Evolutionary conservation across 106 monocot species (phyloP).

Genomic region (Apostasia shenzhenica): DNA sequence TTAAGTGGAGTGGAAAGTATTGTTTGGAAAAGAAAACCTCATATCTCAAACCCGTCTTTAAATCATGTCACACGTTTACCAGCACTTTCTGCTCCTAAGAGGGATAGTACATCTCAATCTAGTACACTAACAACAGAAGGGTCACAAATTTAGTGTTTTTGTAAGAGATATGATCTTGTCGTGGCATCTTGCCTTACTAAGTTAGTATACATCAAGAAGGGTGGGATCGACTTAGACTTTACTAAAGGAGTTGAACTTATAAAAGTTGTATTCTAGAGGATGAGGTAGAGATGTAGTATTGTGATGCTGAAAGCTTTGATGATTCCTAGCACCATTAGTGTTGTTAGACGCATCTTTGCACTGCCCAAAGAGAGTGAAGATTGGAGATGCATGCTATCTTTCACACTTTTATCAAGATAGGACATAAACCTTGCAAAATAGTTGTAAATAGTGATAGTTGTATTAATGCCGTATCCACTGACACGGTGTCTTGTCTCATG

Average conservation of each 20-base stretch:
- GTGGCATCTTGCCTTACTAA: background rate
- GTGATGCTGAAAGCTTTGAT: background rate
- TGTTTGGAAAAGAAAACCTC: background rate
- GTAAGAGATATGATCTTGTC: background rate
- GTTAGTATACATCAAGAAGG: background rate
- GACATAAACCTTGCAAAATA: background rate
- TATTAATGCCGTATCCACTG: background rate
- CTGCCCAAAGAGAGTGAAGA: background rate
- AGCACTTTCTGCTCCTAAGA: background rate
- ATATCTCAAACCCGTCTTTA: background rate
- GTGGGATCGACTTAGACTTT: background rate
- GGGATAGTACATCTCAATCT: background rate
- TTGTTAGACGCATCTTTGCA: background rate
- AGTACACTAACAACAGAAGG: background rate
- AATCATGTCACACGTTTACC: background rate
- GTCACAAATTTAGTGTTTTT: background rate
- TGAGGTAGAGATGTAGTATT: background rate
- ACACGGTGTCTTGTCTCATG: background rate
- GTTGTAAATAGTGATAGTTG: background rate
- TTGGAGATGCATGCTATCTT: background rate
- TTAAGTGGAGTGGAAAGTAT: background rate
- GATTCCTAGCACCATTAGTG: background rate
- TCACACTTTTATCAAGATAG: background rate
- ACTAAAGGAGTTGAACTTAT: background rate
- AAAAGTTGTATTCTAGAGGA: background rate